phyloP scores from a whole-genome alignment of 371 early-diverging fungal species.

The Vairimorpha ceranae region DNA sequence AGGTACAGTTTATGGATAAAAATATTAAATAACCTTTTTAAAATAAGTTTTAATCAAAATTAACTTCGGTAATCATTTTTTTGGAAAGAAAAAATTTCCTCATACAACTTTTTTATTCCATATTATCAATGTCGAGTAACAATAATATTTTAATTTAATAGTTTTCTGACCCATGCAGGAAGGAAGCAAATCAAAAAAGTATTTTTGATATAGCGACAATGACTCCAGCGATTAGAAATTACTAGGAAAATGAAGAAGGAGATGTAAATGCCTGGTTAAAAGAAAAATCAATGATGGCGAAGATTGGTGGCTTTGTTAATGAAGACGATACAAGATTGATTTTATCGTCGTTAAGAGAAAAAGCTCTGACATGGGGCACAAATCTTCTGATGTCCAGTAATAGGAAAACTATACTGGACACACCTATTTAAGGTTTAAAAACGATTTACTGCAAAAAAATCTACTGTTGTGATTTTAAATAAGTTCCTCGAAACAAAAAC shows the following conservation, averaged over 20 bases:
- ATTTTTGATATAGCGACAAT: slow-evolving; percentile 19
- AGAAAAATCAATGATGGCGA: background rate
- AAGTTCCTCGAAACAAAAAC: background rate
- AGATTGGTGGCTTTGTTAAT: background rate
- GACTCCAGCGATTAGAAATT: background rate
- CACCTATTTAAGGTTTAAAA: background rate
- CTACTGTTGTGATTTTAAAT: background rate
- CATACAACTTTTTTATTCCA: no score
- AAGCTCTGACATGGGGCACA: background rate
- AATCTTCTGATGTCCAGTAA: no score
- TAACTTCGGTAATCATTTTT: no score
- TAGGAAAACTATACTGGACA: no score
- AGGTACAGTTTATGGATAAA: no score
- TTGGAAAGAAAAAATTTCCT: no score
- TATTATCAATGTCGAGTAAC: no score
- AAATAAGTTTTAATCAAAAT: no score
- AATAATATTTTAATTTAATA: no score
- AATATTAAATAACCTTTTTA: no score
- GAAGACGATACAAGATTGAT: background rate
- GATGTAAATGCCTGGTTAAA: background rate
- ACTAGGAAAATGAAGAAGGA: background rate
- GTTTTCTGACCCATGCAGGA: no score
- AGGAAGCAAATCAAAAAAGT: background rate
- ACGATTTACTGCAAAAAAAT: background rate
- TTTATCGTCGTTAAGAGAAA: background rate